Evolutionary conservation across 768 basidiomycete genomes (phyloP), one percentile per base, ranked within the genome.

Genomic region (Amanita fuliginea): DNA sequence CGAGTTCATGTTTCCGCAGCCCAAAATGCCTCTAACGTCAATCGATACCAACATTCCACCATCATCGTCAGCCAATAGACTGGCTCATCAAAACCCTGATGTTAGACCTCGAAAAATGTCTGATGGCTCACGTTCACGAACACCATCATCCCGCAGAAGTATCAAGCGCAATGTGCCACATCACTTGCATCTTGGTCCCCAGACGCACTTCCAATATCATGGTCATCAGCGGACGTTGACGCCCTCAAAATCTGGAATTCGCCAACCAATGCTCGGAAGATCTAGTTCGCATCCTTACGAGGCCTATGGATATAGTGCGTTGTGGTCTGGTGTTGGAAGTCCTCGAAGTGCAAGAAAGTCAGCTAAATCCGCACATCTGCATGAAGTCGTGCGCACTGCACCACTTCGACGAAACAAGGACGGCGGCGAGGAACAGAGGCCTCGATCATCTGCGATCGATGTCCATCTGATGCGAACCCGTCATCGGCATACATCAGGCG

Each of bases 311-410:
- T 30, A 30, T 30, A 4, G 10, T 11, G 47, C 43, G 35, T 56
- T 42, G 7, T 60, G 58, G 39, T 40, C 39, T 13, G 60, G 49
- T 32, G 61, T 58, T 43, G 65, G 51, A 58, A 62, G 51, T 33
- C 60, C 72, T 6, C 67, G 64, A 45, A 73, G 74, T 47, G 73
- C 75, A 14, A 76, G 73, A 53, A 71, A 71, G 33, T 81, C 79
- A 74, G 83, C 82, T 18, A 67, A 79, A 33, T 81, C 69, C 0
- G 78, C 84, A 3, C 84, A 86, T 66, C 55, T 86, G 41, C 84
- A 86, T 54, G 79, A 83, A 57, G 76, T 46, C 30, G 34, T 84
- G 51, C 46, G 46, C 24, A 14, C 47, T 42, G 11, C 28, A 19
- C 18, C 37, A 26, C 22, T 19, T 42, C 26, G 16, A 16, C 26